Conservation (phyloP, 2,329 filamentous ascomycete species). For the Hysterium pulicare region DNA sequence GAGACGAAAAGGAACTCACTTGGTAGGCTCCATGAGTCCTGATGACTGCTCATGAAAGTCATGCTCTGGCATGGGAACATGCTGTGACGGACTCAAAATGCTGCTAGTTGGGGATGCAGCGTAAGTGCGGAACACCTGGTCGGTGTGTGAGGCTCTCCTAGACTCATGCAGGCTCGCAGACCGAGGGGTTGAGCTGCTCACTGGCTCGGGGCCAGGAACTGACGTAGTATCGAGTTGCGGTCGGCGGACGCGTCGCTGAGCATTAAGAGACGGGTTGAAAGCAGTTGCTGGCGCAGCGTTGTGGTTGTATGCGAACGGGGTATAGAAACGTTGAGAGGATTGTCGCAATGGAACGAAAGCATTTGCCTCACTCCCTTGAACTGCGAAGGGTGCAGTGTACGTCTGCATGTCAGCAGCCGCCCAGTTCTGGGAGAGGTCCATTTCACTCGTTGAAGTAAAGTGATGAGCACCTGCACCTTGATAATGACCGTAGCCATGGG, state of each 20-base stretch:
- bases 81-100: slow-evolving; percentile 12
- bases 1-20: slow-evolving; percentile 13
- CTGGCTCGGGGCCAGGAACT: slow-evolving; percentile 15
- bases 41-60: slow-evolving; percentile 23
- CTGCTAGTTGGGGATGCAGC: slow-evolving; percentile 28
- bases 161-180: slow-evolving; percentile 16
- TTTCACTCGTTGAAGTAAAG: slow-evolving; percentile 18
- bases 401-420: slow-evolving; percentile 18
- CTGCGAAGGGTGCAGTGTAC: slow-evolving; percentile 21
- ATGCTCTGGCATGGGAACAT: slow-evolving; percentile 6
- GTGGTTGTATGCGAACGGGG: slow-evolving; percentile 14
- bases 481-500: slow-evolving; percentile 33
- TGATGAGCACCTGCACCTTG: slow-evolving; percentile 21
- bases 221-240: slow-evolving; percentile 15
- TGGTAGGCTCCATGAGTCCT: slow-evolving; percentile 11
- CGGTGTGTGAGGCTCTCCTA: slow-evolving; percentile 19
- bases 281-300: slow-evolving; percentile 19
- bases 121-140: slow-evolving; percentile 18
- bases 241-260: slow-evolving; percentile 22
- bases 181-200: slow-evolving; percentile 28
- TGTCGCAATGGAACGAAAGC: slow-evolving; percentile 12
- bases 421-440: slow-evolving; percentile 23
- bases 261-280: slow-evolving; percentile 16
- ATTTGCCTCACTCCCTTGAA: not conserved
- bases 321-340: not conserved